Evolutionary conservation across 2,329 filamentous ascomycete species (phyloP).

Genomic region (Claviceps spartinae): DNA sequence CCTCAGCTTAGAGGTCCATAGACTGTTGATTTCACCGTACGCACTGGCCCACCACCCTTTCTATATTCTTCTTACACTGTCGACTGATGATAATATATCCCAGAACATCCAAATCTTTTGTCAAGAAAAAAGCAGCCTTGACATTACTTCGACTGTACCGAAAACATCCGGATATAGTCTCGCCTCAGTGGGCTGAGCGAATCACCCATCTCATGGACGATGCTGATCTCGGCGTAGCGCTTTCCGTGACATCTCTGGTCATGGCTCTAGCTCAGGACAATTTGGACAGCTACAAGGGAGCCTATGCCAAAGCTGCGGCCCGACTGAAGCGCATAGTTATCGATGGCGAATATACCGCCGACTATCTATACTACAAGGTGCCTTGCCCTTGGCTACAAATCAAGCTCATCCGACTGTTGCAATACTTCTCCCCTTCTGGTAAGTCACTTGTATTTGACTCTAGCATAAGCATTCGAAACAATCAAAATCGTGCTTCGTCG

Average conservation of each 20-base stretch:
- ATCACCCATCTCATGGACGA: constrained; percentile 99
- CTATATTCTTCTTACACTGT: background rate
- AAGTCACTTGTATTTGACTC: constrained; percentile 14
- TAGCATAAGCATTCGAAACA: background rate
- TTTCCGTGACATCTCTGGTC: constrained; percentile 90
- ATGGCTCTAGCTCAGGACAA: constrained; percentile 92
- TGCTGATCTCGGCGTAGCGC: constrained; percentile 77
- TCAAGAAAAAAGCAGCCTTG: constrained; percentile 97
- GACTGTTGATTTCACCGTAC: constrained; percentile 86
- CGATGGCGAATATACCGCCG: constrained; percentile 74
- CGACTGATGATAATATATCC: background rate
- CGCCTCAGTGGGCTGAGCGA: constrained; percentile 92
- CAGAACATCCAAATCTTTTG: constrained; percentile 76
- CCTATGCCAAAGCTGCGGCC: constrained; percentile 86
- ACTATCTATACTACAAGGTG: constrained; percentile 99
- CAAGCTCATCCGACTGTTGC: constrained; percentile 78
- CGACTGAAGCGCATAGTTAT: constrained; percentile 81
- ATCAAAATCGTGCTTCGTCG: background rate
- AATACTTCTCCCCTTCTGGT: constrained; percentile 94
- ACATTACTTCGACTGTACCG: constrained; percentile 88
- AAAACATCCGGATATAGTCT: constrained; percentile 86
- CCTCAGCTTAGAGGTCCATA: constrained; percentile 79
- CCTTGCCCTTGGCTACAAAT: constrained; percentile 97
- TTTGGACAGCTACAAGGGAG: constrained; percentile 84
- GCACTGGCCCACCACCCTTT: constrained; percentile 15